These are phyloP conservation scores for Ceratopteris richardii DNA, from an alignment of 75 land plant species.

Conservation along the genomic window DNA sequence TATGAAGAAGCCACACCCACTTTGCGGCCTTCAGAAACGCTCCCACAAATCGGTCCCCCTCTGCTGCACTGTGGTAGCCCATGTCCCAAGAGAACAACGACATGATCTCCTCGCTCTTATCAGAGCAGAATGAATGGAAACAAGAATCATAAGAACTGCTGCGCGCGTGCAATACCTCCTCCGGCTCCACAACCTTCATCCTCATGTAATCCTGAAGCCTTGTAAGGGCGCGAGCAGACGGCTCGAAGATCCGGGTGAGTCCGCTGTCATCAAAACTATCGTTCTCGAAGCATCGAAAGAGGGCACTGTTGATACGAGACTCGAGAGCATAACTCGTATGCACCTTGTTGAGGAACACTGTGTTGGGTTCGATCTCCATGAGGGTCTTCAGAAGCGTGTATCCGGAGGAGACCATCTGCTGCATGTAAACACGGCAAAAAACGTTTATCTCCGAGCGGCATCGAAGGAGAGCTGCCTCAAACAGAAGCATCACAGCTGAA, in stretches of 20 bases:
- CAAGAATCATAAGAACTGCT: conserved; percentile 15
- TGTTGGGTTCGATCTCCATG: conserved; percentile 20
- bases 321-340: conserved; percentile 26
- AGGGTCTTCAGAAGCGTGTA: conserved; percentile 28
- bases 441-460: conserved; percentile 24
- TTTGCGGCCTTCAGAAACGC: conserved; percentile 32
- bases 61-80: conserved; percentile 19
- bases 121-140: conserved; percentile 20
- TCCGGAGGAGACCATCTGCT: conserved; percentile 34
- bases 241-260: conserved; percentile 24
- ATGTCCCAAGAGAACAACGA: conserved; percentile 23
- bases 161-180: conserved; percentile 11
- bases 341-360: conserved; percentile 22
- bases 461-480: conserved; percentile 21
- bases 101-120: conserved; percentile 26
- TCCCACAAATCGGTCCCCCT: conserved; percentile 19
- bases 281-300: conserved; percentile 35
- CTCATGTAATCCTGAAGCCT: conserved; percentile 26
- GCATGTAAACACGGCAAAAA: conserved; percentile 28
- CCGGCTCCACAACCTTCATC: conserved; percentile 16
- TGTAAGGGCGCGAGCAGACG: conserved; percentile 7
- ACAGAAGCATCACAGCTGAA: conserved; percentile 9
- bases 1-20: conserved; percentile 30
- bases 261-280: conserved; percentile 36
- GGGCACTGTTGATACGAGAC: conserved; percentile 16